Percentiles rank a stretch among this genome's conserved stretches.
Evolutionary conservation across 331 rosid genomes (phyloP).

Genomic region (Acacia pycnantha): DNA sequence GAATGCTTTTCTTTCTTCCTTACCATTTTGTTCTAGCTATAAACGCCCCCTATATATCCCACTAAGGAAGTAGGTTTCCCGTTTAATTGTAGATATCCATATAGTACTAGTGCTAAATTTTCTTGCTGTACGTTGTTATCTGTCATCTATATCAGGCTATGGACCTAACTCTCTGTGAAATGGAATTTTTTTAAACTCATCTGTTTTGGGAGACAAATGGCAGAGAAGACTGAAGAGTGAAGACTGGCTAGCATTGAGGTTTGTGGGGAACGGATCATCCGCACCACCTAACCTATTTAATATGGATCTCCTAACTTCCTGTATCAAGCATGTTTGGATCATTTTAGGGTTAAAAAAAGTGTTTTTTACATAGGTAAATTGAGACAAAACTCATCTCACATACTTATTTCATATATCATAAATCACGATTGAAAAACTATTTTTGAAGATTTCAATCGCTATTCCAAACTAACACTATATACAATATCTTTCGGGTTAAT

Average conservation of each 20-base stretch:
- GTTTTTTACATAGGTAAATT: too few relatives aligned
- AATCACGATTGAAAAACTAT: too few relatives aligned
- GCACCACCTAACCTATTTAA: constrained; percentile 29
- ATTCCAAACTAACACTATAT: too few relatives aligned
- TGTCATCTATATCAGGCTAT: neutral
- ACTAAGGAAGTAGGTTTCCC: neutral
- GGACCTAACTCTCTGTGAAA: neutral
- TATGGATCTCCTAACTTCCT: constrained; percentile 1
- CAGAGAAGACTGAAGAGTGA: too few relatives aligned
- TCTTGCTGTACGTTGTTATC: neutral
- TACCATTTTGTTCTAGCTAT: neutral
- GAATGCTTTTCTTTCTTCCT: neutral
- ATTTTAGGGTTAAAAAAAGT: too few relatives aligned
- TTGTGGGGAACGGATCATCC: neutral
- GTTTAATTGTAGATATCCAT: neutral
- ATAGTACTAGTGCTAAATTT: neutral
- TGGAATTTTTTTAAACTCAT: neutral
- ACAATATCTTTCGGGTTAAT: too few relatives aligned
- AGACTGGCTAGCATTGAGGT: neutral
- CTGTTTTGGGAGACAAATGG: too few relatives aligned
- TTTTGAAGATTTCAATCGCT: too few relatives aligned
- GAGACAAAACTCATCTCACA: too few relatives aligned
- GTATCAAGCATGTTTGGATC: too few relatives aligned
- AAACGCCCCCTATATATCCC: neutral
- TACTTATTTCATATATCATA: too few relatives aligned